Evolutionary conservation across 2,329 filamentous ascomycete genomes (phyloP), one percentile per base, ranked within the genome.

Genomic region (Aspergillus uvarum): DNA sequence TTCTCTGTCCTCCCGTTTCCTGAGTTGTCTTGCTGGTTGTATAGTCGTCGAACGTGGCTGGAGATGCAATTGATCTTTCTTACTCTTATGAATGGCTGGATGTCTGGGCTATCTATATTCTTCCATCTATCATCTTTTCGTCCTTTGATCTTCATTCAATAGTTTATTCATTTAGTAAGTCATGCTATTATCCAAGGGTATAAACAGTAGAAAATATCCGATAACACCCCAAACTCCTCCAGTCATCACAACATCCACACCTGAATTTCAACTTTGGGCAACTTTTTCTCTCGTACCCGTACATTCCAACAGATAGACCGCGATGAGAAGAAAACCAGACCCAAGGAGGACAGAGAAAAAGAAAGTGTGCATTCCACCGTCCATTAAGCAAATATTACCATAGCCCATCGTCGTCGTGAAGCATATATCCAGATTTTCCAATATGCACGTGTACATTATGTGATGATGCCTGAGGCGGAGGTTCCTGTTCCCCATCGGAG

Each of bases 401-500:
- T 19, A 19, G 16, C 16, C 38, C 14, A n/a, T 16, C 11, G 2
- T 44, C 38, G 14, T 19, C 38, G 6, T 19, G 16, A 44, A 44
- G 16, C 11, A 35, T 12, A 35, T 16, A 35, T 8, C 8, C 26
- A 29, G 26, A 29, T 29, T 8, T 29, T 2, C 26, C 26, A 8
- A 29, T 29, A 10, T 29, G 26, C 26, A 29, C 26, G 14, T 35
- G 32, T 21, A n/a, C 6, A 26, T 72, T 59, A 77, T 48, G 71
- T 74, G 59, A 75, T 69, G 56, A 77, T 72, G 5, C 74, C 71
- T n/a, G 74, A 74, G 24, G 70, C 74, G 47, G 72, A 66, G 24
- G 72, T 70, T 16, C 72, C 74, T 22, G 74, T 68, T 8, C 76
- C 72, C 77, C 79, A 80, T 54, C 78, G 74, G 32, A 81, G 68